phyloP scores from a whole-genome alignment of 169 alveolate species.

The Eimeria necatrix region DNA sequence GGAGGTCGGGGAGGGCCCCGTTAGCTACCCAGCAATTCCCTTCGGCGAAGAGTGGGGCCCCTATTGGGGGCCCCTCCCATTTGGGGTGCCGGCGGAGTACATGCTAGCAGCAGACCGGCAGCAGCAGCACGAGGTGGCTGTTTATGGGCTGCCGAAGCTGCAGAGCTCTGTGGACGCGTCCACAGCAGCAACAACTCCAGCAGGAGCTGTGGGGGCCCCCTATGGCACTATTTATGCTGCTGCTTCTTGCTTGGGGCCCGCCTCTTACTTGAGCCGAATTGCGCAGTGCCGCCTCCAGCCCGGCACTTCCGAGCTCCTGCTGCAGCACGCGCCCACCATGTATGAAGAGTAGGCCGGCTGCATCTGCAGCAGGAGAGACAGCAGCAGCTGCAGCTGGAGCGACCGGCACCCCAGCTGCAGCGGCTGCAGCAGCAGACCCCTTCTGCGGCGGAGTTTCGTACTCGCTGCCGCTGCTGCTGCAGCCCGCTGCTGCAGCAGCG shows the following conservation, averaged over 20 bases:
- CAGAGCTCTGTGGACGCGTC: background rate
- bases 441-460: background rate
- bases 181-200: slow-evolving; percentile 39
- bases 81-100: background rate
- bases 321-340: slow-evolving; percentile 16
- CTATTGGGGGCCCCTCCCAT: slow-evolving; percentile 50
- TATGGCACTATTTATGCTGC: background rate
- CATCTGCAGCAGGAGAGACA: background rate
- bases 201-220: background rate
- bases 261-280: background rate
- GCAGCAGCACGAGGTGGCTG: slow-evolving; percentile 18
- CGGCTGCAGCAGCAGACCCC: slow-evolving; percentile 4
- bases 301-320: slow-evolving; percentile 5
- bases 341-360: background rate
- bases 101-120: slow-evolving; percentile 10
- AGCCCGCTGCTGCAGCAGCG: slow-evolving; percentile 13
- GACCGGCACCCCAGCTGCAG: background rate
- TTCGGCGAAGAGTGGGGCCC: slow-evolving; percentile 17
- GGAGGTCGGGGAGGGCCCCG: background rate
- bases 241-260: background rate
- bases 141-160: slow-evolving; percentile 28
- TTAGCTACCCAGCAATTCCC: background rate
- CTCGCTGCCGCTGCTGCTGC: background rate
- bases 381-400: background rate
- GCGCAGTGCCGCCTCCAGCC: background rate